Base-by-base conservation (phyloP, 176 grass and related monocot genomes). In the Metroxylon sagu region DNA sequence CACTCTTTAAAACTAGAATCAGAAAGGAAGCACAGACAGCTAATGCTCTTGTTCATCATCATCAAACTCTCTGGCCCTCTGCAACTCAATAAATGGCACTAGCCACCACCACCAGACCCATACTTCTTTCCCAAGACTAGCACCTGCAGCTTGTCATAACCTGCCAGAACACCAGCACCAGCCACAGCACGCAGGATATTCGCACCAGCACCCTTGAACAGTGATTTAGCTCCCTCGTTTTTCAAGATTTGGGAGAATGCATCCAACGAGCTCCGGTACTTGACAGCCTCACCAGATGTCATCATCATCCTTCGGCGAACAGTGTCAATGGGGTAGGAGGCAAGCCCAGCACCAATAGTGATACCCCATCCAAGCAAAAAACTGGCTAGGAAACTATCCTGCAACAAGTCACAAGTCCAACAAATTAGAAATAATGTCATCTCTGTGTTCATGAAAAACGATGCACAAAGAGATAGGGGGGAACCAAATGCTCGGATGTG, bases 131-230 rank as follows among this genome's bases (percentile, higher is more conserved):
- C 49, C 3, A 66, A 29, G 23, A 53, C 21, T 7, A 66, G 26
- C 16, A 66, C 49, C 27, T 66, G 63, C 48, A 53, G 49, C 63
- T 66, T 66, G 63, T 66, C 63, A 66, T 66, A 66, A 21, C 63
- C 48, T n/a, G 62, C 62, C 18, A 65, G 48, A 51, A 65, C 62
- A 65, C 62, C 62, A 17, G 62, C 62, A 5, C 62, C 62, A 4
- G 62, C 62, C 4, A 65, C 48, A 0, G 62, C 19, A 50, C 62
- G 62, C 14, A 65, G 18, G 62, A 65, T 65, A 26, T 52, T 65
- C 16, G 62, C 62, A n/a, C 62, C 62, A 4, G 49, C 63, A 53
- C 63, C 62, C 48, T 65, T 52, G 48, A 29, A 65, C 12, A 65
- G 62, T 14, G 63, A 66, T 23, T 53, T 66, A 8, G 48, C 63